Evolutionary conservation across 208 protist species (phyloP).

Genomic region (Leishmania martiniquensis): DNA sequence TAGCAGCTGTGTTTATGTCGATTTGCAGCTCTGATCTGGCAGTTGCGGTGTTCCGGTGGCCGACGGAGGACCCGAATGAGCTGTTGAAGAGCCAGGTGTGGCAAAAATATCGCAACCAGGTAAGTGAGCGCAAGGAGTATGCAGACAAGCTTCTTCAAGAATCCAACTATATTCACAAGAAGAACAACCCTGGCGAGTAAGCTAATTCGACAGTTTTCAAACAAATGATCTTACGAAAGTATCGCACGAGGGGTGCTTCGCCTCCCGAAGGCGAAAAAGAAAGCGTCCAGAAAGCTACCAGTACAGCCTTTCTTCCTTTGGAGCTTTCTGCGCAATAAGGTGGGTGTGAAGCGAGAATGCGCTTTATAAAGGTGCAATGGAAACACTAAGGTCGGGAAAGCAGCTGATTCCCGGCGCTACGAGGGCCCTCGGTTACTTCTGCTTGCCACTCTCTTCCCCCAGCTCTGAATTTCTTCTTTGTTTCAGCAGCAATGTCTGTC

Average conservation of each 20-base stretch:
- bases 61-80: constrained; percentile 81
- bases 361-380: not conserved
- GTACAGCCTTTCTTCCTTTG: not conserved
- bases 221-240: not conserved
- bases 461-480: not conserved
- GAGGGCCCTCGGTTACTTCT: not conserved
- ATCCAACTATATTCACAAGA: constrained; percentile 68
- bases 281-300: not conserved
- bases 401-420: not conserved
- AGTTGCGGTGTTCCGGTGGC: constrained; percentile 58
- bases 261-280: not conserved
- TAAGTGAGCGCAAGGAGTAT: constrained; percentile 71
- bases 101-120: constrained; percentile 62
- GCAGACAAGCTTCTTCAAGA: constrained; percentile 77
- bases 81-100: constrained; percentile 72
- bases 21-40: constrained; percentile 57
- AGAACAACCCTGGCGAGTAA: constrained; percentile 55
- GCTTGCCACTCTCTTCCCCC: not conserved
- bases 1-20: constrained; percentile 44
- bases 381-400: not conserved
- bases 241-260: not conserved
- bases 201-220: constrained; percentile 11
- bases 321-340: not conserved
- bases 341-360: not conserved
- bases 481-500: constrained; percentile 42